Percentiles rank a stretch among this genome's conserved stretches.
Evolutionary conservation across 139 green algal genomes (phyloP).

Genomic region (Chara braunii): DNA sequence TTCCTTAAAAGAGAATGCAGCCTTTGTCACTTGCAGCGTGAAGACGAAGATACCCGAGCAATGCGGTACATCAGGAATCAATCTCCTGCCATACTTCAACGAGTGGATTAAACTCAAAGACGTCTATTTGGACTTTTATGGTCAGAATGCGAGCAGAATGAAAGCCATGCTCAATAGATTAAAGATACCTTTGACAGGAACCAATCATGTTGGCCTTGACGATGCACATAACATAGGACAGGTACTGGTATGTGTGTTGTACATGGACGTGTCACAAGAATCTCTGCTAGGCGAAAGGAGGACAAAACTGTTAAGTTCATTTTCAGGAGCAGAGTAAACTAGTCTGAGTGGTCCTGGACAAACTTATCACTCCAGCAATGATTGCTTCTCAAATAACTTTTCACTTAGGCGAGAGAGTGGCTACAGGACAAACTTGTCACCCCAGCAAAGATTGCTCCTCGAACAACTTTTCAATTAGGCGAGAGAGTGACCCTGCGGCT

Average conservation of each 20-base stretch:
- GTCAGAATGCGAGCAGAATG: slow-evolving; percentile 21
- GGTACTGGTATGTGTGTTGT: slow-evolving; percentile 19
- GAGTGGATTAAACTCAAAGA: slow-evolving; percentile 39
- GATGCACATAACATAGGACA: slow-evolving; percentile 26
- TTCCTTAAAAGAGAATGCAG: too few species aligned
- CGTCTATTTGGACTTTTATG: slow-evolving; percentile 31
- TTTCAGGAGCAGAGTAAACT: slow-evolving; percentile 21
- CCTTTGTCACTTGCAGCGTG: slow-evolving; percentile 30
- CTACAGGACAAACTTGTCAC: too few species aligned
- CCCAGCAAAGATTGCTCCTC: too few species aligned
- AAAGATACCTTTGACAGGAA: slow-evolving; percentile 20
- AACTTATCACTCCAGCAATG: too few species aligned
- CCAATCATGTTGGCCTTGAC: slow-evolving; percentile 28
- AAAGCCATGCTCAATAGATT: slow-evolving; percentile 17
- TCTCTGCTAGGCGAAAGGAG: slow-evolving; percentile 3
- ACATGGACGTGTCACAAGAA: slow-evolving; percentile 9
- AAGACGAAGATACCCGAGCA: slow-evolving; percentile 36
- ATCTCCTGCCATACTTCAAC: slow-evolving; percentile 27
- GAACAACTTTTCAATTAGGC: too few species aligned
- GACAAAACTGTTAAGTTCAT: slow-evolving; percentile 16
- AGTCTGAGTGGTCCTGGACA: too few species aligned
- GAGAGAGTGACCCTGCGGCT: too few species aligned
- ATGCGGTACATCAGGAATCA: slow-evolving; percentile 4
- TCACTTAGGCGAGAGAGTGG: too few species aligned
- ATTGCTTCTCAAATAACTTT: too few species aligned